Evolutionary conservation across 345 rosid species (phyloP).

Genomic region (Mangifera indica): DNA sequence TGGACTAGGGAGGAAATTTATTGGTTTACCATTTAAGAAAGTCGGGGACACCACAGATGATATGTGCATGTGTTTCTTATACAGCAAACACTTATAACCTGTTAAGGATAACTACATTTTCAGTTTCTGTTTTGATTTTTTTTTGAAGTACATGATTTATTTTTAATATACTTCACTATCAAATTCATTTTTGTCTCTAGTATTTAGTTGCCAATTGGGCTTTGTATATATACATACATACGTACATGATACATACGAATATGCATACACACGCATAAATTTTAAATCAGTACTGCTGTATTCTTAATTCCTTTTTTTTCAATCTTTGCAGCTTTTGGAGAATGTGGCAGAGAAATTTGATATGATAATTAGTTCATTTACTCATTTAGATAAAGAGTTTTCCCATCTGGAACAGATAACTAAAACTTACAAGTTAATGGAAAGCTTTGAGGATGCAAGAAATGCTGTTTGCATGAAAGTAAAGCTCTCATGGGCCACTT

Average conservation of each 20-base stretch:
- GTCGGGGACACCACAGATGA: not conserved
- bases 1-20: not conserved
- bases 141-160: not conserved
- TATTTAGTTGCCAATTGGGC: not conserved
- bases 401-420: conserved; percentile 71
- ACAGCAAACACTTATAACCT: not conserved
- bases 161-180: not conserved
- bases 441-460: conserved; percentile 48
- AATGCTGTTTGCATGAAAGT: conserved; percentile 50
- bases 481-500: conserved; percentile 76
- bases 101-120: not conserved
- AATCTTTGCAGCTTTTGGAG: conserved; percentile 72
- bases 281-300: not conserved
- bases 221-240: too few species aligned
- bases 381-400: conserved; percentile 89
- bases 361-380: conserved; percentile 71
- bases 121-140: conserved; percentile 7
- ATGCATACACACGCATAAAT: not conserved
- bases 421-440: conserved; percentile 64
- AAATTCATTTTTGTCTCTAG: not conserved
- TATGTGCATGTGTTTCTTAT: not conserved
- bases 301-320: conserved; percentile 16
- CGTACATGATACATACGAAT: too few species aligned
- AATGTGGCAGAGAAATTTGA: conserved; percentile 78
- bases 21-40: not conserved